Base-by-base conservation (phyloP, 2,329 filamentous ascomycete species). In the Fusarium torulosum region DNA sequence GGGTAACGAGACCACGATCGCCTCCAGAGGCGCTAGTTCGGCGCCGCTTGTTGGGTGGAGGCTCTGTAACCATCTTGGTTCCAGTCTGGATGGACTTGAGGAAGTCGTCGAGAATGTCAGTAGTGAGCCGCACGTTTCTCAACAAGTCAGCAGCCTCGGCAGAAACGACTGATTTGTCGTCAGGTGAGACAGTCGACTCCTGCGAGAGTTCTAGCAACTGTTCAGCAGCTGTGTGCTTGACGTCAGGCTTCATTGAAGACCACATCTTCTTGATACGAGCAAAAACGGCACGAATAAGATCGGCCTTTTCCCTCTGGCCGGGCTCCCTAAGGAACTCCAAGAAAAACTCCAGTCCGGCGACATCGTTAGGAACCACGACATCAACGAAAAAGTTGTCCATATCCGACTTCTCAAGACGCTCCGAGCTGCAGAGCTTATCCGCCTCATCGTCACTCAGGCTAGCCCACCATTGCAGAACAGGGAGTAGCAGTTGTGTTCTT, bases 21-120 rank as follows among this genome's bases (percentile, higher is more conserved):
- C 87, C 85, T 67, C 92, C 91, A 17, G 87, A 90, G 54, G 90
- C 88, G 78, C 92, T 96, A 1, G 89, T 93, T 56, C 93, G 87
- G 73, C 93, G 88, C 65, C 93, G 86, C 82, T 97, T 97, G 67
- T 90, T 90, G 3, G 91, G 86, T 11, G 91, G 90, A 14, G 89
- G 87, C 56, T 90, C 88, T 45, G 89, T 89, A 41, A 90, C 88
- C 78, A 94, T 86, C 71, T 91, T 88, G 4, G 89, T 85, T n/a
- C 90, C 87, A 15, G 88, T 89, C 58, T 93, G 91, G 40, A 97
- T 85, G 23, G 88, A 89, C 66, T 91, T 86, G 9, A 97, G 80
- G 78, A 97, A 93, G 46, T 85, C 84, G 1, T 88, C 81, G 10
- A 97, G 84, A 23, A 93, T 89, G 29, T 89, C 83, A 0, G 91